phyloP scores from a whole-genome alignment of 257 asterid genomes.

The Phtheirospermum japonicum region DNA sequence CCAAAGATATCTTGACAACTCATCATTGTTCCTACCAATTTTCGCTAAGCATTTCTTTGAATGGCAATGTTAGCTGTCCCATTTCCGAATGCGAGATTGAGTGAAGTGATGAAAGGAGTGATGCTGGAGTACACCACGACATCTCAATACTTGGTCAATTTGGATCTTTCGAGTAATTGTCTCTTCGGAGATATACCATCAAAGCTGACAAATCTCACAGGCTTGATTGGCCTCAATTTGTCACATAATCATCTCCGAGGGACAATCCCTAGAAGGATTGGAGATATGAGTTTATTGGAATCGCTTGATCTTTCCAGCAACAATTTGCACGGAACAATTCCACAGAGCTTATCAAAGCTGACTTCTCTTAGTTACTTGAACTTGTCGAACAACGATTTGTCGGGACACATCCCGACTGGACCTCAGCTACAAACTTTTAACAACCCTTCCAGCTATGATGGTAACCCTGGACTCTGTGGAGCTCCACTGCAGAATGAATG shows the following conservation, averaged over 20 bases:
- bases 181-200: slow-evolving; percentile 16
- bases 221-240: slow-evolving; percentile 12
- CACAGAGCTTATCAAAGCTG: not conserved
- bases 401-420: slow-evolving; percentile 7
- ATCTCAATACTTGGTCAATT: not conserved
- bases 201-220: slow-evolving; percentile 1
- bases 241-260: slow-evolving; percentile 19
- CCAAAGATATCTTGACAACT: too few relatives aligned
- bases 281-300: not conserved
- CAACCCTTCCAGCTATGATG: slow-evolving; percentile 1
- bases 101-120: slow-evolving; percentile 10
- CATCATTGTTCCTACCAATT: too few relatives aligned
- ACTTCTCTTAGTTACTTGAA: not conserved
- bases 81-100: too few relatives aligned
- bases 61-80: too few relatives aligned
- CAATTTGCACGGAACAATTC: slow-evolving; percentile 3
- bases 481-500: too few relatives aligned
- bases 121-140: not conserved
- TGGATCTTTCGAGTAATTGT: slow-evolving; percentile 22
- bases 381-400: slow-evolving; percentile 14
- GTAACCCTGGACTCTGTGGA: too few relatives aligned
- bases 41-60: too few relatives aligned
- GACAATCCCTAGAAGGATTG: slow-evolving; percentile 13
- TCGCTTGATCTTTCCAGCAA: slow-evolving; percentile 17
- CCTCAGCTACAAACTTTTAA: not conserved